These are phyloP conservation scores for Fraxinus baroniana DNA, from an alignment of 305 asterid genomes.

Conservation along the genomic window DNA sequence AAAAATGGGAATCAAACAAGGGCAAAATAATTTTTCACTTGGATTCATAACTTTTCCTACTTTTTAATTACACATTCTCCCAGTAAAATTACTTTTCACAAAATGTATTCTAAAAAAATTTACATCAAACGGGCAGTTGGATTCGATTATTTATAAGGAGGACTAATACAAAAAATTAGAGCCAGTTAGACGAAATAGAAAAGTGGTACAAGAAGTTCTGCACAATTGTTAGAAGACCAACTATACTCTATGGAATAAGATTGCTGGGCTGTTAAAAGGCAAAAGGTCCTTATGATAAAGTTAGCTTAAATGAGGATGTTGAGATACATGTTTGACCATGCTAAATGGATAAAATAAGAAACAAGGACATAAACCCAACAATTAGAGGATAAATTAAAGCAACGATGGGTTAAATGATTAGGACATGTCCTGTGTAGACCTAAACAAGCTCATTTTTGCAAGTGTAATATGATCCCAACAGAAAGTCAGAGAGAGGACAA, in stretches of 20 bases:
- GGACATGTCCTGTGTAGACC: neutral
- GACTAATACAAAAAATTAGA: neutral
- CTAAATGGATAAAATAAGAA: neutral
- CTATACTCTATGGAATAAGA: neutral
- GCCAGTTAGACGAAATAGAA: neutral
- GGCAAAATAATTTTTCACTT: neutral
- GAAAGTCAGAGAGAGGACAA: neutral
- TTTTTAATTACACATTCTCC: neutral
- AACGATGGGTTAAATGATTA: neutral
- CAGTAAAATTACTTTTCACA: neutral
- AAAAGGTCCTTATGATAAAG: neutral
- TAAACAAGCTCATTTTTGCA: neutral
- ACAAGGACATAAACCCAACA: neutral
- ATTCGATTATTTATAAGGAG: neutral
- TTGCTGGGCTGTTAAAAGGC: neutral
- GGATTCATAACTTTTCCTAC: neutral
- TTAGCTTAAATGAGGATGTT: neutral
- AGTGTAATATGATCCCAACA: neutral
- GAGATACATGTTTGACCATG: neutral
- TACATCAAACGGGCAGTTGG: neutral
- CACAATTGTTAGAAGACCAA: neutral
- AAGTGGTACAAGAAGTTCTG: neutral
- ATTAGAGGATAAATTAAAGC: neutral
- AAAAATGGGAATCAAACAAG: too few species aligned
- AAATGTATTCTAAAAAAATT: neutral